Evolutionary conservation across 2,329 filamentous ascomycete genomes (phyloP).

Genomic region (Ophiostoma sp.): DNA sequence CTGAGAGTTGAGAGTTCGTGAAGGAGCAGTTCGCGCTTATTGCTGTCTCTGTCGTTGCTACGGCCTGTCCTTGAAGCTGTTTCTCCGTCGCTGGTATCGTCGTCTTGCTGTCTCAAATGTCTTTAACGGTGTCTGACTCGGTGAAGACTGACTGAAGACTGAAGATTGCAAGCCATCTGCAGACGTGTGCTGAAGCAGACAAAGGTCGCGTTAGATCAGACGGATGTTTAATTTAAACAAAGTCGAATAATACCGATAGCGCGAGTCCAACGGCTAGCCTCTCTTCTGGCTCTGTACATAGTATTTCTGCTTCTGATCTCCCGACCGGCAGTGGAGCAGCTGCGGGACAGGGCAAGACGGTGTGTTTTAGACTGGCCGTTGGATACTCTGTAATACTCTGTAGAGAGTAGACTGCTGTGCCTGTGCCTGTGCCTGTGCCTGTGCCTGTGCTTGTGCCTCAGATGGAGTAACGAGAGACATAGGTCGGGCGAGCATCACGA

Average conservation of each 20-base stretch:
- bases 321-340: constrained; percentile 14
- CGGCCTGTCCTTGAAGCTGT: not conserved
- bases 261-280: constrained; percentile 14
- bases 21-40: not conserved
- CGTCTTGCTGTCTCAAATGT: not conserved
- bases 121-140: constrained; percentile 5
- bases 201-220: constrained; percentile 12
- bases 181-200: not conserved
- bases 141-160: not conserved
- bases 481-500: constrained; percentile 1
- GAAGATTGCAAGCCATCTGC: not conserved
- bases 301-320: not conserved
- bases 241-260: constrained; percentile 16
- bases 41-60: not conserved
- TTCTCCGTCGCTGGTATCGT: not conserved
- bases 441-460: not conserved
- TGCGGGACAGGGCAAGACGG: constrained; percentile 20
- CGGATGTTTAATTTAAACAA: constrained; percentile 18
- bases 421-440: not conserved
- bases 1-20: not conserved
- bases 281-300: not conserved
- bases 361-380: constrained; percentile 16
- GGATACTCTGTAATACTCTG: no score
- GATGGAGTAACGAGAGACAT: not conserved
- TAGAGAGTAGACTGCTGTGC: not conserved